Evolutionary conservation across 1,139 yeast genomes (phyloP).

Genomic region (Lodderomyces elongisporus): DNA sequence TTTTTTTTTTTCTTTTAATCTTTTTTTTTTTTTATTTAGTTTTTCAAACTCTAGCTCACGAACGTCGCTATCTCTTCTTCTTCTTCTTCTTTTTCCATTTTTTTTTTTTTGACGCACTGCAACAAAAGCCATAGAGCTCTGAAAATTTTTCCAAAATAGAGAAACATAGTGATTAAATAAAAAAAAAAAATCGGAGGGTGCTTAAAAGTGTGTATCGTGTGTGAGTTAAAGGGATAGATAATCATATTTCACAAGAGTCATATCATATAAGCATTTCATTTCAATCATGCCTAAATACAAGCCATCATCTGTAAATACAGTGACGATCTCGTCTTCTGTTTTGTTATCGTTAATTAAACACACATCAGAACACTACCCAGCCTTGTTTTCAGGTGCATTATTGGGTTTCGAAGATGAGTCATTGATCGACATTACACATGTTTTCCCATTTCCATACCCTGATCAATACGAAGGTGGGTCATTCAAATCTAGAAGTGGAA

Average conservation of each 20-base stretch:
- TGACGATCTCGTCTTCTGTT: conserved; percentile 53
- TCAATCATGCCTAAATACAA: conserved; percentile 10
- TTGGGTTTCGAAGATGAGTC: conserved; percentile 68
- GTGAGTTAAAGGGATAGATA: no score
- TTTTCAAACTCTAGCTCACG: no score
- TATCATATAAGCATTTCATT: no score
- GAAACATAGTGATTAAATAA: no score
- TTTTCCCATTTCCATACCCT: conserved; percentile 59
- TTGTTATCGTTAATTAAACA: conserved; percentile 70
- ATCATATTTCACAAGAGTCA: no score
- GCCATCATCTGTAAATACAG: conserved; percentile 41
- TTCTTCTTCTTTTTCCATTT: background rate
- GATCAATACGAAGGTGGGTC: conserved; percentile 53
- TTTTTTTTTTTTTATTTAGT: no score
- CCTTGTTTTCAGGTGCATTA: conserved; percentile 68
- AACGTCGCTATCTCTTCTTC: background rate
- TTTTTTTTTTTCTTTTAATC: no score
- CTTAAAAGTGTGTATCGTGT: no score
- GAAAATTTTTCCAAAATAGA: no score
- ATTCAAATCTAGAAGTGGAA: conserved; percentile 55
- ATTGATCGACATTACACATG: conserved; percentile 51
- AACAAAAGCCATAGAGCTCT: no score
- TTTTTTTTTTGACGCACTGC: no score
- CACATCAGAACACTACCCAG: conserved; percentile 64
- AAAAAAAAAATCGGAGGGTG: no score